Conservation (phyloP, 148 eudicot genomes). For the Nepenthes gracilis region DNA sequence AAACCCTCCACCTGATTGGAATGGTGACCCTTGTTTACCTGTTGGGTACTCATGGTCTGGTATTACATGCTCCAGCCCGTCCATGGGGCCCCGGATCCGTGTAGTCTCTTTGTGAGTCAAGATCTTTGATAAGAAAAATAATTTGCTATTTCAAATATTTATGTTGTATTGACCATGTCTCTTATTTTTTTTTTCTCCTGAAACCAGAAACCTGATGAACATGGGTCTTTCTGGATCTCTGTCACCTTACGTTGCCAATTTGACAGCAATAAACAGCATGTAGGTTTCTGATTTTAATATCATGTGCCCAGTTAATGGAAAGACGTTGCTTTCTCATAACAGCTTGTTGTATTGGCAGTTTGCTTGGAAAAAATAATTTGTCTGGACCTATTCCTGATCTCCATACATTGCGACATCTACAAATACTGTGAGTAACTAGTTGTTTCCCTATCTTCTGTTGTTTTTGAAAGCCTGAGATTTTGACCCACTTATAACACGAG, state of each 20-base stretch:
- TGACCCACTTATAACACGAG: no score
- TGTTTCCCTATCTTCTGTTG: not conserved
- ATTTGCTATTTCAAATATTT: not conserved
- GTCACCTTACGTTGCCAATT: constrained; percentile 53
- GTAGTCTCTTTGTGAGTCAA: constrained; percentile 63
- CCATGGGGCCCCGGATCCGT: constrained; percentile 50
- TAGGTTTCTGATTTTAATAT: constrained; percentile 20
- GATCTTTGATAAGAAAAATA: not conserved
- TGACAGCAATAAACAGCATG: constrained; percentile 72
- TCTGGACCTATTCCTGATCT: constrained; percentile 65
- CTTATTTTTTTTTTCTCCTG: constrained; percentile 7
- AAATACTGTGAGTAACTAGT: constrained; percentile 47
- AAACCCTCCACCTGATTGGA: constrained; percentile 82
- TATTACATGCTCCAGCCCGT: constrained; percentile 38
- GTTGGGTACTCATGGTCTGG: constrained; percentile 83
- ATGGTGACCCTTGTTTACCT: constrained; percentile 96
- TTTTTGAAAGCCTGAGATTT: no score
- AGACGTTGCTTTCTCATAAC: constrained; percentile 6
- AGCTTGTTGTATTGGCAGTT: constrained; percentile 34
- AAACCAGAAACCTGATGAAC: constrained; percentile 55
- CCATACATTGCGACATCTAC: constrained; percentile 37
- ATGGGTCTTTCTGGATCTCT: constrained; percentile 72
- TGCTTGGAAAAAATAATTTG: constrained; percentile 59
- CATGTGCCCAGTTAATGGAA: not conserved
- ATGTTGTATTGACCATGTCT: constrained; percentile 1